These are phyloP conservation scores for Neurospora sp. DNA, from an alignment of 2,329 filamentous ascomycete genomes.

Conservation along the genomic window DNA sequence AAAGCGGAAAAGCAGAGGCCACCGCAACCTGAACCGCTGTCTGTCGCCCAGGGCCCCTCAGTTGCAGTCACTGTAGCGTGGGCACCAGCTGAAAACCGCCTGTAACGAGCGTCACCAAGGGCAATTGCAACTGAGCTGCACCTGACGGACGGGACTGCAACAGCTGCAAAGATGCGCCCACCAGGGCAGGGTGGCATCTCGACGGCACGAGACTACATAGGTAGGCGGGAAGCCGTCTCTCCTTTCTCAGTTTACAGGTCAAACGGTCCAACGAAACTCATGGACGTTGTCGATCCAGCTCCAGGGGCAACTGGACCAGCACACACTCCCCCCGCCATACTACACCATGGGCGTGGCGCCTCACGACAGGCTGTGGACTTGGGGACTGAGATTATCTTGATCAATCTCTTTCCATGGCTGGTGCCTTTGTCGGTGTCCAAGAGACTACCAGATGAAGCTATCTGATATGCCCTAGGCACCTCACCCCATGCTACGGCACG, in stretches of 20 bases:
- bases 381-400: neutral
- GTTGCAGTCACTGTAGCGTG: neutral
- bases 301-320: neutral
- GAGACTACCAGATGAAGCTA: too few species aligned
- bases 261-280: too few species aligned
- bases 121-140: neutral
- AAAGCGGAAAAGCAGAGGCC: conserved; percentile 14
- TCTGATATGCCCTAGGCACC: neutral
- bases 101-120: neutral
- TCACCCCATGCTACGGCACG: neutral
- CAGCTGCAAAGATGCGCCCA: neutral
- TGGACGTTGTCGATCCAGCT: neutral
- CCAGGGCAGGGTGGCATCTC: neutral
- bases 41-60: neutral
- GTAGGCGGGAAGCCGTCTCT: neutral
- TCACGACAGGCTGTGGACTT: neutral
- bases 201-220: neutral
- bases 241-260: neutral
- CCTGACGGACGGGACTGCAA: neutral
- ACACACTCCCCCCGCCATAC: neutral
- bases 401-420: neutral
- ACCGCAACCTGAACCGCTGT: conserved; percentile 8
- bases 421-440: neutral
- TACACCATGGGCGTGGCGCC: neutral
- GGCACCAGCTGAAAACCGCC: neutral